Evolutionary conservation across 1,284 basidiomycete genomes (phyloP).

Genomic region (Moesziomyces globuligerus): DNA sequence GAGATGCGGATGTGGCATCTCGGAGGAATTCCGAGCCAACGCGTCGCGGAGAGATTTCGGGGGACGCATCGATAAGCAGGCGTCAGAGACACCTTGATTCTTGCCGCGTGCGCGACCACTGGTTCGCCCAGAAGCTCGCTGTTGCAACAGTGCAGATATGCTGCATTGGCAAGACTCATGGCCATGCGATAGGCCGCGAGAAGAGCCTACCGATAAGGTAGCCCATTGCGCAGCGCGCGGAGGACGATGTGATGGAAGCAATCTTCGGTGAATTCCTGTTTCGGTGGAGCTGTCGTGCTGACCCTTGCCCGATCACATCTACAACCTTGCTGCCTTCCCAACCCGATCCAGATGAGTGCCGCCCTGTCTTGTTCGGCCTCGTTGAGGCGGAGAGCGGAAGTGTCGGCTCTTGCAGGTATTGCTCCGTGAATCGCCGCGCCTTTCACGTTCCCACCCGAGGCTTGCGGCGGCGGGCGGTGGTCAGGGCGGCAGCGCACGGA

Average conservation of each 20-base stretch:
- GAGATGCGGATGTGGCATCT: slow-evolving; percentile 6
- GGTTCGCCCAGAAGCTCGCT: neutral
- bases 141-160: neutral
- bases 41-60: slow-evolving; percentile 26
- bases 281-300: no score
- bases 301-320: neutral
- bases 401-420: neutral
- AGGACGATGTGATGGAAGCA: no score
- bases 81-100: no score
- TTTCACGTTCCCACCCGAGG: neutral
- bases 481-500: slow-evolving; percentile 3
- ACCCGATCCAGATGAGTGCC: neutral
- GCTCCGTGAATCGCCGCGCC: neutral
- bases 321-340: neutral
- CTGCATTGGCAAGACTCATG: neutral
- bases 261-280: neutral
- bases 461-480: neutral
- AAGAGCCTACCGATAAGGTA: no score
- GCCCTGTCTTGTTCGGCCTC: neutral
- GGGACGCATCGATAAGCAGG: slow-evolving; percentile 28
- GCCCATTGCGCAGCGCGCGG: no score
- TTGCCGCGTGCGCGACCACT: no score
- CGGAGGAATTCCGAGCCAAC: slow-evolving; percentile 19
- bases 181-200: neutral
- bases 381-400: neutral